Percentiles rank a stretch among this genome's conserved stretches.
Evolutionary conservation across 225 moss, liverwort and hornwort genomes (phyloP).

Genomic region (Antitrichia curtipendula): DNA sequence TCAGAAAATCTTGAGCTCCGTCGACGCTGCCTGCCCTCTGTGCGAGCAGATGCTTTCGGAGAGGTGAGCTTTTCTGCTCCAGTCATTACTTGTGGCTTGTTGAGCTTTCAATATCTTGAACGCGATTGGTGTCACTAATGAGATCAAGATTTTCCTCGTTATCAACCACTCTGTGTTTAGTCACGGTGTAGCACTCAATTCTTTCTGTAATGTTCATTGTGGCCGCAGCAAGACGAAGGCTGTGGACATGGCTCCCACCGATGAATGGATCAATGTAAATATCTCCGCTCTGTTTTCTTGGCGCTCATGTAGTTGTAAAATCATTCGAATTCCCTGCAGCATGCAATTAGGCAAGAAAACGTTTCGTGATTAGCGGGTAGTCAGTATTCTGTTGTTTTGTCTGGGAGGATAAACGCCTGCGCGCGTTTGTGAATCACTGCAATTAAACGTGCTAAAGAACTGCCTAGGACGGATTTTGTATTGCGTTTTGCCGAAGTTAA

Average conservation of each 20-base stretch:
- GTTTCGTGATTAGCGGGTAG: not conserved
- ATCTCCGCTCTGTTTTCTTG: not conserved
- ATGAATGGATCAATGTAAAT: conserved; percentile 93
- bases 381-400: not conserved
- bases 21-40: conserved; percentile 62
- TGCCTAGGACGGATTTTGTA: not conserved
- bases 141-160: not conserved
- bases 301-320: not conserved
- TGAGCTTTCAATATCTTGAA: not conserved
- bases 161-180: not conserved
- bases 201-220: not conserved
- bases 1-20: conserved; percentile 59
- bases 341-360: not conserved
- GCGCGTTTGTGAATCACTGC: not conserved
- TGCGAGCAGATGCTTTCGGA: conserved; percentile 87
- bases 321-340: not conserved
- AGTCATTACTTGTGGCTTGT: not conserved
- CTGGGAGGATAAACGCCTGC: not conserved
- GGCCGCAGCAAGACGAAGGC: conserved; percentile 72
- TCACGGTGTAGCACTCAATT: not conserved
- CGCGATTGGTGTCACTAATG: not conserved
- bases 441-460: not conserved
- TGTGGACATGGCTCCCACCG: conserved; percentile 75
- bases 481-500: not conserved
- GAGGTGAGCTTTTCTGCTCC: conserved; percentile 25